Evolutionary conservation across 257 asterid species (phyloP).

Genomic region (Solanum tacnaense): DNA sequence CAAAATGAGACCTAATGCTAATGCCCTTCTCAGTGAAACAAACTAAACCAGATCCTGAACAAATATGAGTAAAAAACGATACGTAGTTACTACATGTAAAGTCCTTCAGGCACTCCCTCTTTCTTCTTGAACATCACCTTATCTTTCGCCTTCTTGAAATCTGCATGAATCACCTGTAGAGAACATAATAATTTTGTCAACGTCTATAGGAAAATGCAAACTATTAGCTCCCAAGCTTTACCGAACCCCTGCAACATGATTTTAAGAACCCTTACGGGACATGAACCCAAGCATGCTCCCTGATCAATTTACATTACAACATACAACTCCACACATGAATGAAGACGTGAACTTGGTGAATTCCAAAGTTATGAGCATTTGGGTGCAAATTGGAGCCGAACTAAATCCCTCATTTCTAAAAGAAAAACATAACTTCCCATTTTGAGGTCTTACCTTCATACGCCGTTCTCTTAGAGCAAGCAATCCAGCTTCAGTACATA

Average conservation of each 20-base stretch:
- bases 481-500: slow-evolving; percentile 93
- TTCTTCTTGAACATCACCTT: slow-evolving; percentile 52
- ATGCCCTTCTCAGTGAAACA: background rate
- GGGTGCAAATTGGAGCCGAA: background rate
- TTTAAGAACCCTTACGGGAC: background rate
- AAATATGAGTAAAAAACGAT: background rate
- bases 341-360: background rate
- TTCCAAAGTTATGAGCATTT: background rate
- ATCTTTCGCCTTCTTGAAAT: slow-evolving; percentile 51
- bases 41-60: background rate
- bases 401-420: background rate
- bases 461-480: slow-evolving; percentile 89
- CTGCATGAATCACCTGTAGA: slow-evolving; percentile 28
- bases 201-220: background rate
- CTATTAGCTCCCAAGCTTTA: background rate
- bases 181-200: background rate
- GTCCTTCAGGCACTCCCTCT: slow-evolving; percentile 50
- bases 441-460: slow-evolving; percentile 53
- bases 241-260: background rate
- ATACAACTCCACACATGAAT: background rate
- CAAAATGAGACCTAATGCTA: background rate
- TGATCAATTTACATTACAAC: background rate
- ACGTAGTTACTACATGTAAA: slow-evolving; percentile 23
- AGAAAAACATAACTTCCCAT: background rate
- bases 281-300: background rate